Evolutionary conservation across 352 stramenopile species (phyloP).

Genomic region (Pythium dissotocum): DNA sequence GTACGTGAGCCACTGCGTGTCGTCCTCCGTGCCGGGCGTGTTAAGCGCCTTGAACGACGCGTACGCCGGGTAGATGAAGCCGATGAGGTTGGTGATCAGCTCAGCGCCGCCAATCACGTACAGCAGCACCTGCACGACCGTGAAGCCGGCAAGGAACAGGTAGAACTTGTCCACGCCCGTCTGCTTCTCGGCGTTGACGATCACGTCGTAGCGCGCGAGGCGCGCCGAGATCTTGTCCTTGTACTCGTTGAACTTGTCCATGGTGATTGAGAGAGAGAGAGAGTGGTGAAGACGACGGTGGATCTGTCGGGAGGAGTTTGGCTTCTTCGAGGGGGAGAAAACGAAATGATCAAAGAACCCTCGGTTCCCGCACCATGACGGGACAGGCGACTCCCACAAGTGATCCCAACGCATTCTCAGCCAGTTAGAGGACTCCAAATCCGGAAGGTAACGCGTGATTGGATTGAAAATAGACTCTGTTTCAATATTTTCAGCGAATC

Average conservation of each 20-base stretch:
- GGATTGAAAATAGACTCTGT: conserved; percentile 6
- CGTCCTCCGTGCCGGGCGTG: conserved; percentile 63
- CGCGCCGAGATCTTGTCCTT: conserved; percentile 81
- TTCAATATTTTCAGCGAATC: conserved; percentile 27
- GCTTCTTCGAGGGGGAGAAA: conserved; percentile 24
- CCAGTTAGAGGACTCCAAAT: conserved; percentile 2
- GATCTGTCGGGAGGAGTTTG: background rate
- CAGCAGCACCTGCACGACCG: conserved; percentile 63
- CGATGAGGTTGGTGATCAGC: conserved; percentile 80
- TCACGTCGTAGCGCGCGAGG: conserved; percentile 82
- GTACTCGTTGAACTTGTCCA: conserved; percentile 86
- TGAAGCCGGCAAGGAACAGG: conserved; percentile 56
- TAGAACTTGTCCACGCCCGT: conserved; percentile 89
- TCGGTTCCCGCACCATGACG: background rate
- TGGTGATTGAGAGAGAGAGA: conserved; percentile 27
- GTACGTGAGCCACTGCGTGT: conserved; percentile 91
- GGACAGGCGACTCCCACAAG: conserved; percentile 5
- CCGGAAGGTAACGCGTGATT: conserved; percentile 5
- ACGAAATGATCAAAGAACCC: conserved; percentile 18
- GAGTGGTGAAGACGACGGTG: background rate
- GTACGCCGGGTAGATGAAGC: conserved; percentile 89
- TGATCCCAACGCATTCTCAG: conserved; percentile 15
- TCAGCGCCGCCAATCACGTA: conserved; percentile 79
- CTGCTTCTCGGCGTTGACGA: conserved; percentile 84
- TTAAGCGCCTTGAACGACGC: conserved; percentile 89